Evolutionary conservation across 2,329 filamentous ascomycete species (phyloP), one percentile per base, ranked within the genome.

Genomic region (Daldinia sp.): DNA sequence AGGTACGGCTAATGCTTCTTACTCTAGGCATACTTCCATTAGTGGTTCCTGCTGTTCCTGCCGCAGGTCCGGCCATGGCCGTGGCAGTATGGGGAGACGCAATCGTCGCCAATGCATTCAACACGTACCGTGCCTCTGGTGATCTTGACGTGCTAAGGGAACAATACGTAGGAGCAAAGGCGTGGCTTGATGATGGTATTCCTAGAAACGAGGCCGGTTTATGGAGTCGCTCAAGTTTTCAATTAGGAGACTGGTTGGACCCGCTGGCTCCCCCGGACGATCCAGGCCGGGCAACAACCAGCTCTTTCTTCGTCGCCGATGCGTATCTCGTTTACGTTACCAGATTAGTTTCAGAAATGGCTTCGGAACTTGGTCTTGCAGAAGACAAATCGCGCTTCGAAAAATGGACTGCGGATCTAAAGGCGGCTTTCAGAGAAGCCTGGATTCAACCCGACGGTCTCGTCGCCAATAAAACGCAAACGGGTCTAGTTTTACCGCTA

Each of bases 241-340:
- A 83, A 59, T 77, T 76, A 32, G 75, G 80, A 27, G 82, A 84
- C 63, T 84, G 82, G 82, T 75, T 84, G 1, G 82, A 83, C 55
- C 82, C 82, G 0, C 74, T 75, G 3, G 76, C 82, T 0, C 81
- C 81, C 0, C 73, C 77, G 0, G 73, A 79, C 0, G 67, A 77
- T 7, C 76, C 82, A 0, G 77, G 73, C 2, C 70, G 70, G 13
- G 79, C 78, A 0, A 77, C 75, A 0, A 83, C 81, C 0, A 73
- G 78, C 34, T 71, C 75, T 0, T 71, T 73, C 2, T 74, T 81
- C 1, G 80, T 83, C 0, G 79, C 81, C 0, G 80, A 84, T 55
- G 80, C 80, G 1, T 83, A 82, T 59, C 74, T 83, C 1, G 76
- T 82, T 1, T 76, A 78, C 43, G 77, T 81, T 19, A 80, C 80